Evolutionary conservation across 306 rosid species (phyloP), one percentile per base, ranked within the genome.

Genomic region (Sechiopsis laciniata): DNA sequence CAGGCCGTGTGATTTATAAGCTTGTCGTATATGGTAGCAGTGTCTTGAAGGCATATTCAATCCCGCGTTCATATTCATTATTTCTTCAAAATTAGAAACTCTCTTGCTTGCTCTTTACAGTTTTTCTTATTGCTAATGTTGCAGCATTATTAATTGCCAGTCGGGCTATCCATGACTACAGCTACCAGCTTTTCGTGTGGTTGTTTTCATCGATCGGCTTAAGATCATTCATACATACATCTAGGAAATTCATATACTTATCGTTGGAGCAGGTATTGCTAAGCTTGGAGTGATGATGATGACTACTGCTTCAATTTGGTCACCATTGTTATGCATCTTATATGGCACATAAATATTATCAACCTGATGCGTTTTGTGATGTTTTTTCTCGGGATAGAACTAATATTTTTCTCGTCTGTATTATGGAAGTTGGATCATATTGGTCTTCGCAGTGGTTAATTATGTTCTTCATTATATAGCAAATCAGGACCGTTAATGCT

Each of bases 111-210:
- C 73, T 81, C 54, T 81, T 53, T 85, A 78, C 87, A 6, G 79
- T 84, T 64, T 86, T 93, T 81, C 0, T 93, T 65, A 73, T 93
- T 83, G 98, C 98, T 53, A 93, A 84, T 32, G 15, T 88, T 69
- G 98, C 98, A n/a, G 97, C 98, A n/a, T n/a, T n/a, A 73, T 83
- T 93, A 73, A 93, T 93, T 82, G 97, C 98, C 54, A 90, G 98
- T 81, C 88, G 98, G 77, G 86, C 97, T 72, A n/a, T n/a, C n/a
- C n/a, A 90, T 90, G 98, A 93, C 98, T 62, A 93, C 98, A 5
- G 98, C 98, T 62, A 93, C 98, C n/a, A n/a, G n/a, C 78, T 93
- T 93, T 86, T 93, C 98, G 51, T 93, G 98, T 77, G 98, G 98
- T 74, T 93, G 98, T 81, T 93, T 93, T 83, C 98, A n/a, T n/a